Evolutionary conservation across 108 stramenopile species (phyloP), one percentile per base, ranked within the genome.

Genomic region (Discostella stelligeroides): DNA sequence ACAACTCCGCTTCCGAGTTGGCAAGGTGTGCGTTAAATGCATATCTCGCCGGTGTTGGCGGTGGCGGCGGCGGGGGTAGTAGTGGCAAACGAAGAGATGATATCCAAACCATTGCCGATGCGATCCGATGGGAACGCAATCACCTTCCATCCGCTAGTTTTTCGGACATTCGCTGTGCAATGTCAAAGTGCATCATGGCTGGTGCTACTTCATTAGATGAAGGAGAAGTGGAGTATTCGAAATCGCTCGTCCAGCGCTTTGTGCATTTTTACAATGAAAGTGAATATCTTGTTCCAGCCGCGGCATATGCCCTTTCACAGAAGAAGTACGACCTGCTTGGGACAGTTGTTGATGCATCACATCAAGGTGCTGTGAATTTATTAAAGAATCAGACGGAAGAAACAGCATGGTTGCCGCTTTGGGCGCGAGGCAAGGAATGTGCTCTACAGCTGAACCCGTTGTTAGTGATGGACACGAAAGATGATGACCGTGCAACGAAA

Each of bases 361-460:
- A 72, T 40, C 18, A 11, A 9, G 51, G 40, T 14, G 65, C 70
- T 28, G 70, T 72, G 23, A 66, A 65, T 57, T 25, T 56, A 51
- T 28, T 72, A 11, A 51, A 25, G 20, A 72, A 72, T 57, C 63
- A 65, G 29, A 64, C 65, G 15, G 17, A 25, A 34, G 70, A 72
- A 38, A 72, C 70, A 23, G 70, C 63, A 57, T 72, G 70, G 70
- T 27, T 72, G 14, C 70, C 70, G 15, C 37, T 65, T 15, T 65
- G 50, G 53, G 70, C 70, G 9, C 48, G 70, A 37, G 51, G 70
- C 17, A 68, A 57, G 42, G 68, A 68, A 4, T 14, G 23, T 21
- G 30, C 25, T 18, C 40, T 66, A 0, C 49, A 24, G 4, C 23
- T 27, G 37, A 30, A 54, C 0, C 53, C 66, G 25, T 38, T 27